phyloP scores from a whole-genome alignment of 768 basidiomycete genomes.

The Steccherinum ochraceum region DNA sequence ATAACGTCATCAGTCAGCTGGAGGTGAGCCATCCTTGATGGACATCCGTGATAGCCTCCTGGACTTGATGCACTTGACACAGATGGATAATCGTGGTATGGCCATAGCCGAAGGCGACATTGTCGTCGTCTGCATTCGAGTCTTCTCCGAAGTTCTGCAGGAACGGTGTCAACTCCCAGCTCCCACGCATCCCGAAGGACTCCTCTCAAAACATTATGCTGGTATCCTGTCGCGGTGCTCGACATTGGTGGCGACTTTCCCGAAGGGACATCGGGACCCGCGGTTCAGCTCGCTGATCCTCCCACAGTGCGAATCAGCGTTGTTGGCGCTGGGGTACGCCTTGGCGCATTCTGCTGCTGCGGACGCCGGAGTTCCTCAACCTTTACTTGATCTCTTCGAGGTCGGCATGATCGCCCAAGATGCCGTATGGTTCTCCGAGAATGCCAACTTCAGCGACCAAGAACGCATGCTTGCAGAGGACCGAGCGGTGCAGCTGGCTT shows the following conservation, averaged over 20 bases:
- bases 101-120: slow-evolving; percentile 45
- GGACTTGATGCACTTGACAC: background rate
- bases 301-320: slow-evolving; percentile 43
- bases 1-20: slow-evolving; percentile 37
- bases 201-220: slow-evolving; percentile 40
- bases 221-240: slow-evolving; percentile 26
- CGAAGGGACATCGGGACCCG: slow-evolving; percentile 38
- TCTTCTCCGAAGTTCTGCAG: slow-evolving; percentile 47
- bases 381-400: slow-evolving; percentile 52
- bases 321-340: slow-evolving; percentile 59
- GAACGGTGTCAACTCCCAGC: slow-evolving; percentile 42
- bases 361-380: slow-evolving; percentile 35
- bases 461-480: slow-evolving; percentile 27
- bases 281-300: slow-evolving; percentile 45
- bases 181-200: slow-evolving; percentile 33
- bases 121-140: slow-evolving; percentile 40
- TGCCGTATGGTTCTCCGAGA: slow-evolving; percentile 54
- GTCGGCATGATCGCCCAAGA: slow-evolving; percentile 44
- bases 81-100: slow-evolving; percentile 23
- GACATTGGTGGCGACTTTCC: background rate
- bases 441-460: slow-evolving; percentile 36
- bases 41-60: no score
- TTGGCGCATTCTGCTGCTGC: slow-evolving; percentile 51
- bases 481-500: slow-evolving; percentile 8
- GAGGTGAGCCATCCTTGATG: no score